Conservation (phyloP, 495 filamentous ascomycete species). For the Tuber melanosporum region DNA sequence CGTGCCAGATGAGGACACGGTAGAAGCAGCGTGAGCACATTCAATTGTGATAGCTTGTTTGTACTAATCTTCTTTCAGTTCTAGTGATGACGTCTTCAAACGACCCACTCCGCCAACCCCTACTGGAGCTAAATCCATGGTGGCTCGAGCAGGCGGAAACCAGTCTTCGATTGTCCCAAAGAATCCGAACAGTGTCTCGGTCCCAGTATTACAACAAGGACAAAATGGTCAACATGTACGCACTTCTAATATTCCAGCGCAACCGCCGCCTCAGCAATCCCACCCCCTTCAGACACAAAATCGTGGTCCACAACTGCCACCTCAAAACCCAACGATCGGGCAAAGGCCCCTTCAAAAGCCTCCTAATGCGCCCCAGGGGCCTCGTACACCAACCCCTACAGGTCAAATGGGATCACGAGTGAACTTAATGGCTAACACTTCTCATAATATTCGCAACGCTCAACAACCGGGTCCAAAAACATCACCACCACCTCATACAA, state of each 20-base stretch:
- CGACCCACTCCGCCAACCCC: slow-evolving; percentile 17
- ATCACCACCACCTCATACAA: slow-evolving; percentile 14
- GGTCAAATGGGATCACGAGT: slow-evolving; percentile 19
- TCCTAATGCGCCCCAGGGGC: slow-evolving; percentile 19
- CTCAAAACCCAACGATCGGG: slow-evolving; percentile 25
- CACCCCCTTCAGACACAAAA: slow-evolving; percentile 16
- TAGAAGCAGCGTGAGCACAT: slow-evolving; percentile 4
- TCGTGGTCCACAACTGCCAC: slow-evolving; percentile 12
- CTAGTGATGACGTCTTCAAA: slow-evolving; percentile 17
- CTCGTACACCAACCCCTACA: slow-evolving; percentile 22
- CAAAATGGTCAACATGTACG: slow-evolving; percentile 25
- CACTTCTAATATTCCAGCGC: slow-evolving; percentile 9
- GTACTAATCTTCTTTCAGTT: slow-evolving; percentile 11
- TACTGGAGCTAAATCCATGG: slow-evolving; percentile 8
- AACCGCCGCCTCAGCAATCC: slow-evolving; percentile 11
- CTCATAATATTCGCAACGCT: slow-evolving; percentile 20
- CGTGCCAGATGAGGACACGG: slow-evolving; percentile 36
- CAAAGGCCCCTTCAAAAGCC: slow-evolving; percentile 20
- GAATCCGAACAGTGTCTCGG: slow-evolving; percentile 13
- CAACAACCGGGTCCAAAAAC: slow-evolving; percentile 24
- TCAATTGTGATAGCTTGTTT: not conserved
- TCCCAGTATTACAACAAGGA: slow-evolving; percentile 25
- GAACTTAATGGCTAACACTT: slow-evolving; percentile 17
- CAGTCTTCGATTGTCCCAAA: slow-evolving; percentile 8
- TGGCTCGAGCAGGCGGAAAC: slow-evolving; percentile 7